Conservation (phyloP, 2,329 filamentous ascomycete species). For the Monosporascus ibericus region DNA sequence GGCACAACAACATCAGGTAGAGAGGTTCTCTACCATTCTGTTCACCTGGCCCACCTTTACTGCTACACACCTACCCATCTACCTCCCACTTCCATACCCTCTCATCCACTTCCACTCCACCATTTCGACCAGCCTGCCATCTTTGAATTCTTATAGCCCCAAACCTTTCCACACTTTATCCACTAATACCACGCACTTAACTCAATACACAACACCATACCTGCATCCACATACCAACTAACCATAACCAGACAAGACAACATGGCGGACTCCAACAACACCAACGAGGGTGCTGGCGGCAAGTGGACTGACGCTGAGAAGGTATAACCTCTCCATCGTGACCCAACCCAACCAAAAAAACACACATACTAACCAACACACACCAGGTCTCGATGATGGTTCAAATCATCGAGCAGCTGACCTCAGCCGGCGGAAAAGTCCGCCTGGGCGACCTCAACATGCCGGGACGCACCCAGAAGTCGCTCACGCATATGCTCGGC, state of each 20-base stretch:
- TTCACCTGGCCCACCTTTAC: no score
- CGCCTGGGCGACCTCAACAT: slow-evolving; percentile 5
- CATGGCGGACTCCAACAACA: slow-evolving; percentile 3
- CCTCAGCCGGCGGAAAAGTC: background rate
- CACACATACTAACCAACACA: background rate
- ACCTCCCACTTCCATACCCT: no score
- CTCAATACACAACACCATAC: no score
- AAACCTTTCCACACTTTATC: no score
- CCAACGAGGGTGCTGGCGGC: background rate
- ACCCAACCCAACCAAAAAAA: background rate
- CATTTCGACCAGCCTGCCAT: no score
- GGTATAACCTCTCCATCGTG: slow-evolving; percentile 3
- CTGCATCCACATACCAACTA: background rate
- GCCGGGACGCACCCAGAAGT: slow-evolving; percentile 7
- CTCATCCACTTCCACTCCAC: no score
- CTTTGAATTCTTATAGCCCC: no score
- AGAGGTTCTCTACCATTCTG: no score
- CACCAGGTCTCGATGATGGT: slow-evolving; percentile 7
- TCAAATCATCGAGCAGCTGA: slow-evolving; percentile 7
- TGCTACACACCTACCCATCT: no score
- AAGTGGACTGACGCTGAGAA: slow-evolving; percentile 9
- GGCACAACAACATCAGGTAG: no score
- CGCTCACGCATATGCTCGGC: slow-evolving; percentile 2
- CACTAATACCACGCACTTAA: no score
- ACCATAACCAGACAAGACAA: background rate